Conservation (phyloP, 495 filamentous ascomycete species). For the Parachaetomium inaequale region DNA sequence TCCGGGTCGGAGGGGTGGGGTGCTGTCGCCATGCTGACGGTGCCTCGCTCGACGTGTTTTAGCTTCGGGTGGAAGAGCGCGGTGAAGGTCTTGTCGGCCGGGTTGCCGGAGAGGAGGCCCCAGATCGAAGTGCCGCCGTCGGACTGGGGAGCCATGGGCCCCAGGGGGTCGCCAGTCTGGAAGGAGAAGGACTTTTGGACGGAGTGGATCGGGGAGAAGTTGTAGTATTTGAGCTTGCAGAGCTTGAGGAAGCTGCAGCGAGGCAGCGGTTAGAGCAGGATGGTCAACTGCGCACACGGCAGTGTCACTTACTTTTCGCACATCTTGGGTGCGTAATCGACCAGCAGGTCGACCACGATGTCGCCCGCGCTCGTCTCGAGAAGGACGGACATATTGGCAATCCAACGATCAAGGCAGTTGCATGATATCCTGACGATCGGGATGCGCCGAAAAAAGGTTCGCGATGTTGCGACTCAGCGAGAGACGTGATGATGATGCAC, state of each 20-base stretch:
- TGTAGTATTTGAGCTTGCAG: conserved; percentile 97
- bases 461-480: background rate
- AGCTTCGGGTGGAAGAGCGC: conserved; percentile 78
- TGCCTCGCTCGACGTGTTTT: conserved; percentile 81
- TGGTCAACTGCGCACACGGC: no score
- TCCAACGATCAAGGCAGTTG: background rate
- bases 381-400: conserved; percentile 61
- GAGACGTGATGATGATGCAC: background rate
- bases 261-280: conserved; percentile 46
- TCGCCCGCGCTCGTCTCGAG: conserved; percentile 90
- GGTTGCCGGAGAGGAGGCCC: conserved; percentile 67
- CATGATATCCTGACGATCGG: background rate
- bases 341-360: conserved; percentile 85
- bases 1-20: no score
- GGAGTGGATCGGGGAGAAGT: conserved; percentile 84
- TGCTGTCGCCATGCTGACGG: conserved; percentile 91
- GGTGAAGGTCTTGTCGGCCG: conserved; percentile 72
- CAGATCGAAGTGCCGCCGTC: conserved; percentile 91
- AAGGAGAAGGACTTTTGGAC: conserved; percentile 91
- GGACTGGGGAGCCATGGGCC: conserved; percentile 73
- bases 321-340: conserved; percentile 79
- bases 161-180: conserved; percentile 90
- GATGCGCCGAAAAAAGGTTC: background rate
- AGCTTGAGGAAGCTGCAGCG: conserved; percentile 85
- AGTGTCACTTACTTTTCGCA: conserved; percentile 74